Percentiles rank a stretch among this genome's conserved stretches.
Evolutionary conservation across 352 stramenopile species (phyloP).

Genomic region (Globisporangium uncinulatum): DNA sequence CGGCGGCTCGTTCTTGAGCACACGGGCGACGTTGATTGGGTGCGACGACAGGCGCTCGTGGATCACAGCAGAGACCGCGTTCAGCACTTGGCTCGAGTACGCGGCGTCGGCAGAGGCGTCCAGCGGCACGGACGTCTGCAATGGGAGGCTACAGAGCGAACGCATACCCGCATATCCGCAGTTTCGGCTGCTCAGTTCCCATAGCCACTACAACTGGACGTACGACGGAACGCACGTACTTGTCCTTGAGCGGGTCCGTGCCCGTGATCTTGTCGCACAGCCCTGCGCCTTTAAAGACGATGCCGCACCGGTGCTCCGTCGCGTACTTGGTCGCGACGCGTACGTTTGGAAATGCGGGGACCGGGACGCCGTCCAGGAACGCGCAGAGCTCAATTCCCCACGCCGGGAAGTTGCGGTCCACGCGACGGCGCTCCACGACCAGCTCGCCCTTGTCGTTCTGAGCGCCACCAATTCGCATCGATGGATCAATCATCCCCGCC

Average conservation of each 20-base stretch:
- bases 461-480: background rate
- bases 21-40: constrained; percentile 71
- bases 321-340: constrained; percentile 79
- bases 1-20: constrained; percentile 41
- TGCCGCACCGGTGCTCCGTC: constrained; percentile 82
- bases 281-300: constrained; percentile 77
- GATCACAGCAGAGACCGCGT: constrained; percentile 68
- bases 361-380: constrained; percentile 54
- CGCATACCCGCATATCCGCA: constrained; percentile 1
- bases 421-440: constrained; percentile 64
- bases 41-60: constrained; percentile 55
- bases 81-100: constrained; percentile 80
- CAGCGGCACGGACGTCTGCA: constrained; percentile 51
- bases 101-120: constrained; percentile 56
- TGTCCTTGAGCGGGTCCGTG: constrained; percentile 85
- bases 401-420: constrained; percentile 78
- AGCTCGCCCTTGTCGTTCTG: constrained; percentile 54
- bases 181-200: no score
- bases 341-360: constrained; percentile 61
- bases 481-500: no score
- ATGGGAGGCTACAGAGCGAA: constrained; percentile 39
- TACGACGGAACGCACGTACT: constrained; percentile 32
- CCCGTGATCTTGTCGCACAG: constrained; percentile 84
- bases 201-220: no score
- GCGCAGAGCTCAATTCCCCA: constrained; percentile 83